A percentile compares a stretch with the other conserved stretches of the same genome.
Evolutionary conservation across 306 rosid genomes (phyloP).

Genomic region (Lathyrus sativus): DNA sequence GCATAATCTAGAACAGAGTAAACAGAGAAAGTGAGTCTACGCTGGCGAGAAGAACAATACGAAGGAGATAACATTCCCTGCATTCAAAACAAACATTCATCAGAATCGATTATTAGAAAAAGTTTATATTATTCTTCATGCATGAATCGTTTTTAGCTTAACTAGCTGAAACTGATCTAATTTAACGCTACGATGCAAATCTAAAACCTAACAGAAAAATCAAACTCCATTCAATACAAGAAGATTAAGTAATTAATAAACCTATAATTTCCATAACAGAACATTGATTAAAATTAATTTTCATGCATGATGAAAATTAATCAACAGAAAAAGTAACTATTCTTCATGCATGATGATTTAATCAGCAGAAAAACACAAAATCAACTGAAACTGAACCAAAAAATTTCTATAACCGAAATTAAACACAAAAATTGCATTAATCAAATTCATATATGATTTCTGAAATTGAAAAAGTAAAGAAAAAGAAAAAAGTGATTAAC

Average conservation of each 20-base stretch:
- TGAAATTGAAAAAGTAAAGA: background rate
- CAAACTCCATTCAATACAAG: too few relatives aligned
- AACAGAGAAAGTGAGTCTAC: conserved; percentile 44
- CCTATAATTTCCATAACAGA: too few relatives aligned
- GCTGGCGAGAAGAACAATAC: conserved; percentile 70
- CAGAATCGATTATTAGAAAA: background rate
- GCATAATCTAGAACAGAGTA: too few relatives aligned
- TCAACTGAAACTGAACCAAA: background rate
- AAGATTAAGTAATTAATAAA: too few relatives aligned
- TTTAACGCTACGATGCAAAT: too few relatives aligned
- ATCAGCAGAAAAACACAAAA: background rate
- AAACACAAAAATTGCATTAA: background rate
- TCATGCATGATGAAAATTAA: background rate
- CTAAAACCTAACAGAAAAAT: too few relatives aligned
- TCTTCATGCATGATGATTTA: background rate
- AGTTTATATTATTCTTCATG: background rate
- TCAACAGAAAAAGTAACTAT: background rate
- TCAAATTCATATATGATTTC: background rate
- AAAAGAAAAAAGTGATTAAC: background rate
- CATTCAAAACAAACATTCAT: background rate
- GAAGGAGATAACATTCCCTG: conserved; percentile 81
- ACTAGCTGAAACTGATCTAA: too few relatives aligned
- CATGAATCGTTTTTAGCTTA: background rate
- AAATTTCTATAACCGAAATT: too few relatives aligned
- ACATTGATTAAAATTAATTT: too few relatives aligned